Evolutionary conservation across 495 filamentous ascomycete genomes (phyloP), one percentile per base, ranked within the genome.

Genomic region (Schizothecium vesticola): DNA sequence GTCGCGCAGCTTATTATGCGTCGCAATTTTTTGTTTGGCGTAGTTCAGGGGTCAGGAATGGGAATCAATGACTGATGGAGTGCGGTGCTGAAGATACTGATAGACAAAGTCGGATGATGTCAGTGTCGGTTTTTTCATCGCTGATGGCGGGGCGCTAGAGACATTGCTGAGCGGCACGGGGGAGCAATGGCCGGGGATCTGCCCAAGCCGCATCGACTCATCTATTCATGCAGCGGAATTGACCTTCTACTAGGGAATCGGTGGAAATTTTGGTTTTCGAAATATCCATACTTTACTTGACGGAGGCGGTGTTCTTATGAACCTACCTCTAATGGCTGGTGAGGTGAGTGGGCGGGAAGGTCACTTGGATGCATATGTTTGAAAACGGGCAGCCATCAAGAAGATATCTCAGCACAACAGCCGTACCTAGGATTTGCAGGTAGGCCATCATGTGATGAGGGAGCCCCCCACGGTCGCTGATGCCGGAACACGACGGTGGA

Each of bases 41-140:
- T 16, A 22, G 24, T 64, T 19, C 28, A 23, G 33, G 23, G 33
- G 33, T 1, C 33, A 16, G 13, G 33, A 43, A 43, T 16, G 62
- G 60, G 22, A n/a, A 61, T 28, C 25, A 3, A 28, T 22, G 2
- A 11, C 31, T 33, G 60, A 29, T 9, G 25, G 16, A 33, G 64
- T 64, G 25, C 21, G 24, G 60, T 28, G 59, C 24, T 58, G 58
- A 56, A 67, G 16, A n/a, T 43, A n/a, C 43, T 8, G 43, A 33
- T 33, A n/a, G 43, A n/a, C 43, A 51, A 51, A 3, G 43, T 51
- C 43, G 19, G 4, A 77, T 74, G 75, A 76, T 76, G 74, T 76
- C 74, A 77, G 72, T 69, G 67, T 59, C 63, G 69, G 28, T 28
- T 24, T 61, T n/a, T 26, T 51, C 31, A 22, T 36, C 13, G 24